These are phyloP conservation scores for Eutrema salsugineum DNA, from an alignment of 441 rosid genomes.

Conservation along the genomic window DNA sequence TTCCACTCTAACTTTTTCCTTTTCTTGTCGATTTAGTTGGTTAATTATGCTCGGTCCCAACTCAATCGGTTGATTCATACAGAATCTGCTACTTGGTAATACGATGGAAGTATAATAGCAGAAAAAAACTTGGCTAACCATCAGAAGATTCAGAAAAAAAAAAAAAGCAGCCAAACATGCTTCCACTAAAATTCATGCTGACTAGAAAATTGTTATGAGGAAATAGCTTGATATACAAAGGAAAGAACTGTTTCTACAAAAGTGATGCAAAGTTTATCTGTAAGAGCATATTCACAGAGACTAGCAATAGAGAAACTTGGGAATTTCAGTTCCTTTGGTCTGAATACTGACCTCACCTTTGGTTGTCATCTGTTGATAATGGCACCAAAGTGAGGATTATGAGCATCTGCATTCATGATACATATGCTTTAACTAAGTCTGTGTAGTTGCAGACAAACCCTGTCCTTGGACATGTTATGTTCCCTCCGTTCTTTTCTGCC, in stretches of 20 bases:
- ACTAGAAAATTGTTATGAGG: background rate
- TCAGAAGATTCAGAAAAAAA: background rate
- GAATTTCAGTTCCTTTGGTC: conserved; percentile 12
- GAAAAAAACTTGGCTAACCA: background rate
- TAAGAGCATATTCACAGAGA: conserved; percentile 21
- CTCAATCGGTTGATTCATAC: background rate
- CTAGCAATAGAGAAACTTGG: conserved; percentile 20
- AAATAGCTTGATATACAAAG: conserved; percentile 16
- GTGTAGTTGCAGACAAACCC: conserved; percentile 54
- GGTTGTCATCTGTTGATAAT: conserved; percentile 10
- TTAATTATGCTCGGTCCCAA: too few relatives aligned
- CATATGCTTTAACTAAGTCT: conserved; percentile 81
- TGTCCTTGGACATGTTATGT: conserved; percentile 80
- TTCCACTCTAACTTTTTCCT: background rate
- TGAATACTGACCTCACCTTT: conserved; percentile 19
- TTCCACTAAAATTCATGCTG: background rate
- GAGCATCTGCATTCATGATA: conserved; percentile 44
- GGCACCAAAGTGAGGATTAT: conserved; percentile 11
- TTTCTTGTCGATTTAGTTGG: background rate
- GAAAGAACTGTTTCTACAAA: conserved; percentile 20
- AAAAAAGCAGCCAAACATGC: background rate
- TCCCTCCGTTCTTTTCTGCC: conserved; percentile 73
- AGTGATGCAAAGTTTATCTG: background rate
- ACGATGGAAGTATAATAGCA: background rate
- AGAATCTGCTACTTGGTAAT: background rate